Evolutionary conservation across 202 grass and related monocot genomes (phyloP).

Genomic region (Bolboschoenoplectus hybrid): DNA sequence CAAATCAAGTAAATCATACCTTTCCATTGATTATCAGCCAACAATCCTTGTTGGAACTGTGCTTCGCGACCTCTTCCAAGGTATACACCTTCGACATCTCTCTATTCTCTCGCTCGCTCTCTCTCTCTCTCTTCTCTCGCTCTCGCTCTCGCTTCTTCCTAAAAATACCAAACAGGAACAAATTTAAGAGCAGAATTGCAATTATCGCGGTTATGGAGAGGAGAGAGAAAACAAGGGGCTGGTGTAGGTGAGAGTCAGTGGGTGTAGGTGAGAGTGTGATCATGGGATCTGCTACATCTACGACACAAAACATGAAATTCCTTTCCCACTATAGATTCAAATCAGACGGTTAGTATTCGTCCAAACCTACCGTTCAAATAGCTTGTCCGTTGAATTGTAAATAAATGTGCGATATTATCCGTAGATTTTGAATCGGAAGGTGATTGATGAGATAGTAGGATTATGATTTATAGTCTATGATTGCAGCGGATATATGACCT

Average conservation of each 20-base stretch:
- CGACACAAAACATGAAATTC: not conserved
- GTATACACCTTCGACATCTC: conserved; percentile 53
- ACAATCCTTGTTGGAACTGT: conserved; percentile 73
- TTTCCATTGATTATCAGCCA: conserved; percentile 86
- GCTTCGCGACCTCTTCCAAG: conserved; percentile 69
- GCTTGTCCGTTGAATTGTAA: not conserved
- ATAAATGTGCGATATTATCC: not conserved
- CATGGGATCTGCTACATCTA: not conserved
- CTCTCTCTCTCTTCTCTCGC: not conserved
- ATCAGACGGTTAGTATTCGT: not conserved
- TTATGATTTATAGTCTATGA: not conserved
- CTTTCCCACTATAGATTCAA: not conserved
- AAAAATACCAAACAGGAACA: not conserved
- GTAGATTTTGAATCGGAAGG: not conserved
- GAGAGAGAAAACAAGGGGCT: conserved; percentile 22
- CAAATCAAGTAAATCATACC: conserved; percentile 41
- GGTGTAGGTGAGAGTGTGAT: conserved; percentile 16
- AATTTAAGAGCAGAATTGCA: not conserved
- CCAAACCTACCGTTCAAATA: not conserved
- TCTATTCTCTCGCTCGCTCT: not conserved
- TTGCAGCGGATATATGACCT: not conserved
- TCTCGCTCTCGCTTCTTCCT: not conserved
- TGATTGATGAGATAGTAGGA: not conserved
- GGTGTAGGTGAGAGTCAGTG: conserved; percentile 18
- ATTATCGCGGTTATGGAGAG: conserved; percentile 30